These are phyloP conservation scores for Ophiosphaerella narmari DNA, from an alignment of 2,329 filamentous ascomycete genomes.

Conservation along the genomic window DNA sequence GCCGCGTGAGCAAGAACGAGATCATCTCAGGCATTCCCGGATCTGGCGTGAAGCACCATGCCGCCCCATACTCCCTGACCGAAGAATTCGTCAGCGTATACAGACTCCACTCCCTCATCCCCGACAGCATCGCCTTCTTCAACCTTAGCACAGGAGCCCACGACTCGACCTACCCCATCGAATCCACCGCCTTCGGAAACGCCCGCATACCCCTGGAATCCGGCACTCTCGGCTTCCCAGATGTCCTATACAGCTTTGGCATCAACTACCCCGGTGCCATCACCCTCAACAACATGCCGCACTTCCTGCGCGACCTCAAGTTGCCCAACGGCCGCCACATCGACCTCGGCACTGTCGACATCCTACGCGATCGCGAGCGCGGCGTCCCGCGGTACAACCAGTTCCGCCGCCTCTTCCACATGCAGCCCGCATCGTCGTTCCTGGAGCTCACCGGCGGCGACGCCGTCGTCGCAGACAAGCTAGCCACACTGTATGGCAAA, in stretches of 20 bases:
- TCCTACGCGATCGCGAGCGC: slow-evolving; percentile 54
- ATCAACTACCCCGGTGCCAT: slow-evolving; percentile 56
- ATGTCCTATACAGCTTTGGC: slow-evolving; percentile 52
- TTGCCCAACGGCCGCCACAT: slow-evolving; percentile 49
- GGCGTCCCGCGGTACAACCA: slow-evolving; percentile 53
- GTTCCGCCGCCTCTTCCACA: slow-evolving; percentile 52
- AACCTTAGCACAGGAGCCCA: slow-evolving; percentile 30
- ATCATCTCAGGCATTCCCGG: slow-evolving; percentile 49
- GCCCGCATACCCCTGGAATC: slow-evolving; percentile 37
- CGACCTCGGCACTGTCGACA: slow-evolving; percentile 54
- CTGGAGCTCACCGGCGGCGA: slow-evolving; percentile 49
- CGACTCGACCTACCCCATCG: slow-evolving; percentile 26
- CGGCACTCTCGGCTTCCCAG: slow-evolving; percentile 19
- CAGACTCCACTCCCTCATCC: slow-evolving; percentile 50
- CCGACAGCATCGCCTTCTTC: slow-evolving; percentile 47
- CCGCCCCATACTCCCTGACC: slow-evolving; percentile 49
- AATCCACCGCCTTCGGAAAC: slow-evolving; percentile 35
- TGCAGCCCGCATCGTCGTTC: slow-evolving; percentile 46
- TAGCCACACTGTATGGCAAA: slow-evolving; percentile 47
- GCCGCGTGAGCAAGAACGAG: slow-evolving; percentile 49
- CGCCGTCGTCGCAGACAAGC: slow-evolving; percentile 40
- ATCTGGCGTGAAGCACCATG: slow-evolving; percentile 45
- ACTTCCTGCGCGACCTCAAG: slow-evolving; percentile 49
- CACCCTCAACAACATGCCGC: slow-evolving; percentile 48
- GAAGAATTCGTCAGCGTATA: slow-evolving; percentile 55